Base-by-base conservation (phyloP, 805 yeast species). In the Candida insectorum region DNA sequence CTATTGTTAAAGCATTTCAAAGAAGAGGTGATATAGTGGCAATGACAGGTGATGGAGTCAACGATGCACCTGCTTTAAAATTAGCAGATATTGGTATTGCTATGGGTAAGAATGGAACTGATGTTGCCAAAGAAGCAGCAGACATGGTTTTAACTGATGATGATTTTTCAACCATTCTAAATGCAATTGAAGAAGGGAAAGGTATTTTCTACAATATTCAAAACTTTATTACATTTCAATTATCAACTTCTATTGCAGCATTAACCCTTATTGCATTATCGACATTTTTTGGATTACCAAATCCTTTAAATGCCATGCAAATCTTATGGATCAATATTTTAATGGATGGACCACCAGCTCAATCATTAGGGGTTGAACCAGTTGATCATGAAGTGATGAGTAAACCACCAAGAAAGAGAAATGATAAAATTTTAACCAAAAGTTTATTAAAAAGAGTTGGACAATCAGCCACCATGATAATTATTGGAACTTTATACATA, bases 341-440 rank as follows among this genome's bases (percentile, higher is more conserved):
- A 37, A 91, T 91, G 98, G 98, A 91, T 64, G 98, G 98, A 1
- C 98, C 98, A 8, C 98, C 98, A 4, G 97, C 97, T 2, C 98
- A 91, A 64, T 85, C 95, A 0, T 68, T 91, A 27, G 98, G 98
- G 39, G 97, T 93, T 20, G 98, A 91, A 62, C 95, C 96, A 1
- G 97, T 91, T 10, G 97, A 91, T 53, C 88, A 84, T 41, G 95
- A 84, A 56, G 96, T 91, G 24, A 89, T 91, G 97, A 78, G 75
- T 43, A 85, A 83, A 54, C 97, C 97, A n/a, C 98, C 98, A 34
- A 79, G 99, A 62, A 73, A 79, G 33, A 79, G 97, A 55, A 70
- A 76, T 36, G 97, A 91, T 42, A 81, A 81, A 51, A 93, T 93
- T 37, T 65, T 93, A 46, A 87, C 97, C 2, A 52, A 56, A 10